phyloP scores from a whole-genome alignment of 768 basidiomycete genomes.

The Suillus discolor region DNA sequence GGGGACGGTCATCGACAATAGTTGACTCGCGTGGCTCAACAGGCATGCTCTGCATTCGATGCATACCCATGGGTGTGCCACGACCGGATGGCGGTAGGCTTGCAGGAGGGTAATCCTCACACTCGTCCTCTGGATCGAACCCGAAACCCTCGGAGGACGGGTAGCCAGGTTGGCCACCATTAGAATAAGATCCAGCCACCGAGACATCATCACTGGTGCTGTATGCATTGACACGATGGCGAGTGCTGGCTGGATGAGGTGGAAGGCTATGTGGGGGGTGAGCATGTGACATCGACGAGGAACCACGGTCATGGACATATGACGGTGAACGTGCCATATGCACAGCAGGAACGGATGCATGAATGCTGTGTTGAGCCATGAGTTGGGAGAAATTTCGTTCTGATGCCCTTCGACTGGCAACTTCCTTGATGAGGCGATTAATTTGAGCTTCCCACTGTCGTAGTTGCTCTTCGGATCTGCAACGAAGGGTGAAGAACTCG shows the following conservation, averaged over 20 bases:
- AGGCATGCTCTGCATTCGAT: conserved; percentile 60
- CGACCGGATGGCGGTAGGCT: conserved; percentile 58
- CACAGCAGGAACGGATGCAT: conserved; percentile 43
- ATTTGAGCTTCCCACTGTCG: conserved; percentile 91
- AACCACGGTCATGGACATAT: conserved; percentile 38
- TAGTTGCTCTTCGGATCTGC: conserved; percentile 90
- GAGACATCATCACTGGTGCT: conserved; percentile 39
- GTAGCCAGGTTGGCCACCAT: conserved; percentile 35
- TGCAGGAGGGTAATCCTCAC: conserved; percentile 71
- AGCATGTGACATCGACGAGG: conserved; percentile 35
- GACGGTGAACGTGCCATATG: conserved; percentile 37
- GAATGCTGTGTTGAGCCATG: conserved; percentile 36
- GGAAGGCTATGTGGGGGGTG: conserved; percentile 34
- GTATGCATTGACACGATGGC: conserved; percentile 38
- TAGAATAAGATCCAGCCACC: conserved; percentile 33
- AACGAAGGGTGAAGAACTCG: conserved; percentile 93
- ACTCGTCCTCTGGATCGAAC: conserved; percentile 72
- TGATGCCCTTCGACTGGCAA: conserved; percentile 67
- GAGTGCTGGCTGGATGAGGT: conserved; percentile 37
- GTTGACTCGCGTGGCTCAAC: conserved; percentile 52
- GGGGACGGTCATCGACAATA: conserved; percentile 51
- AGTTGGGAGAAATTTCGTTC: conserved; percentile 65
- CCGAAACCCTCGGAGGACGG: conserved; percentile 72
- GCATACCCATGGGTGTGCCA: conserved; percentile 68
- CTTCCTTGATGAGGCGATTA: conserved; percentile 81